Base-by-base conservation (phyloP, 108 stramenopile genomes). In the Craspedostauros australis region DNA sequence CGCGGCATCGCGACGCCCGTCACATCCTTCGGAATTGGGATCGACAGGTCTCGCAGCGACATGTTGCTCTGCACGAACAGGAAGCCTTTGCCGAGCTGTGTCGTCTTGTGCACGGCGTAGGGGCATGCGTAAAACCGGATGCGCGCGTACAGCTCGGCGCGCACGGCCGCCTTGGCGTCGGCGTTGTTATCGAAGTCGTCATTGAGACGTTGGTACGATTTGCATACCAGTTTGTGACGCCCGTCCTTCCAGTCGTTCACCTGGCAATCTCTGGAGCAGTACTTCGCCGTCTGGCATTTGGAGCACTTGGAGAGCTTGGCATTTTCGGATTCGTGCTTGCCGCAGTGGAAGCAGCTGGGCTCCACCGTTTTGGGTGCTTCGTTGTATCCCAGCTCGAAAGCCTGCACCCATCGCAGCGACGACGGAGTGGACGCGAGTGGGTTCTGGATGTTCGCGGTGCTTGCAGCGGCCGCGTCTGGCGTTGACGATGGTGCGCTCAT, bases 91-190 rank as follows among this genome's bases (percentile, higher is more conserved):
- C 88, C 88, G 7, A 80, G 60, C 25, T 59, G 40, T 4, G 42
- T 16, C 15, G 68, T 41, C 21, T 67, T 48, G 43, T 75, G 54
- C 33, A 91, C 79, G 18, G 86, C 85, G 50, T 85, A 91, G 3
- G 90, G 80, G 45, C 79, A 81, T 7, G 79, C 83, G 65, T 91
- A 91, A 50, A 91, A 79, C 5, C 90, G 73, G 24, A 87, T 73
- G 26, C 79, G 57, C 11, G 54, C 57, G 57, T 85, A 70, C 3
- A 91, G 42, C 41, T 83, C 79, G 57, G 78, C 70, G 9, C 85
- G 66, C 39, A 84, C 82, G 11, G 45, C 29, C 22, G 68, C 66
- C 42, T 79, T 67, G 37, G 69, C 65, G 29, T 66, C 57, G 21
- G 59, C 63, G n/a, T 57, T 53, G 5, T 62, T 43, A 38, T 76